Conservation (phyloP, 768 basidiomycete genomes). For the Kockovaella imperatae region DNA sequence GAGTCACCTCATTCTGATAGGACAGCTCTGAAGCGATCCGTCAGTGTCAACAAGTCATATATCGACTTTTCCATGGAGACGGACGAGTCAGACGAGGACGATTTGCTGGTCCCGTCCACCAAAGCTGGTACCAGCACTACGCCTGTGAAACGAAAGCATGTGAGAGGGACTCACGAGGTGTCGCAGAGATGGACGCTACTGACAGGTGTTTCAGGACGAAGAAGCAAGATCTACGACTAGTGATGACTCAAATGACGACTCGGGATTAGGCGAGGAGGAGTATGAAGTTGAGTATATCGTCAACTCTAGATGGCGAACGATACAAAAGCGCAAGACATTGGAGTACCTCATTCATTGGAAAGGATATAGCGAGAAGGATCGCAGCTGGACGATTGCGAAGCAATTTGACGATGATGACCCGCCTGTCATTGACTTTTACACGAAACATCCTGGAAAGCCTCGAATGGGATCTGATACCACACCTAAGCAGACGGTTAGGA, state of each 20-base stretch:
- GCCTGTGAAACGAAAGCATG: slow-evolving; percentile 12
- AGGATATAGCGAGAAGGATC: slow-evolving; percentile 22
- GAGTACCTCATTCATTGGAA: slow-evolving; percentile 31
- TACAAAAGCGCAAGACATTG: slow-evolving; percentile 7
- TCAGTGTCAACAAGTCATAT: slow-evolving; percentile 13
- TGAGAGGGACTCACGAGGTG: neutral
- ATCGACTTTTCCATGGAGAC: slow-evolving; percentile 22
- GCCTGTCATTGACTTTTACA: slow-evolving; percentile 24
- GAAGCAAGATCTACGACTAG: slow-evolving; percentile 4
- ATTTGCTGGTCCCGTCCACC: slow-evolving; percentile 4
- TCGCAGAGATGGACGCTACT: neutral
- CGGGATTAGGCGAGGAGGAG: slow-evolving; percentile 22
- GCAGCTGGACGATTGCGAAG: slow-evolving; percentile 25
- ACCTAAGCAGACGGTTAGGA: too few species aligned
- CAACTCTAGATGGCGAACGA: slow-evolving; percentile 20
- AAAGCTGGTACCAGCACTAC: slow-evolving; percentile 4
- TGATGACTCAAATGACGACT: slow-evolving; percentile 8
- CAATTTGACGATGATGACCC: slow-evolving; percentile 36
- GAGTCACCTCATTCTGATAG: neutral
- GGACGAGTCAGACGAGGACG: slow-evolving; percentile 22
- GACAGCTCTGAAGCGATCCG: slow-evolving; percentile 11
- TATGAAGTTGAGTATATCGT: slow-evolving; percentile 35
- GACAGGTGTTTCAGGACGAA: neutral
- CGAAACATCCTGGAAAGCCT: neutral
- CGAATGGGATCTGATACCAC: too few species aligned